These are phyloP conservation scores for Yarrowia sp. DNA, from an alignment of 805 yeast genomes.

Conservation along the genomic window DNA sequence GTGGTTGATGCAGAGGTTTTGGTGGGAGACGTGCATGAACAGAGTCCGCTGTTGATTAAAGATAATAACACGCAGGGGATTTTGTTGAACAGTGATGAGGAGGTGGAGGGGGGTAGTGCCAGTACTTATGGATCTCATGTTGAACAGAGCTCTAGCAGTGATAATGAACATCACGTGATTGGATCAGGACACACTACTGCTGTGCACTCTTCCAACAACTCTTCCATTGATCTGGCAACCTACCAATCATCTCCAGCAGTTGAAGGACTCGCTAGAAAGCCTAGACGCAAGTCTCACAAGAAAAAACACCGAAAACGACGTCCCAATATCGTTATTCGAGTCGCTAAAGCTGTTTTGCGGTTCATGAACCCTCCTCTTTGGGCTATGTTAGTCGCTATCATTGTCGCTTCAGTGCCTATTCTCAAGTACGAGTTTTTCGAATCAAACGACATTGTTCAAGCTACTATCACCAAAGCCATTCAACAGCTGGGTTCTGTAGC, in stretches of 20 bases:
- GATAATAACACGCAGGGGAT: background rate
- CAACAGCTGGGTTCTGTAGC: slow-evolving; percentile 57
- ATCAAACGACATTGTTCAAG: slow-evolving; percentile 47
- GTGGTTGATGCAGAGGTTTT: background rate
- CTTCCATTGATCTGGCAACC: background rate
- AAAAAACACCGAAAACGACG: background rate
- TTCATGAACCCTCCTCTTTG: slow-evolving; percentile 66
- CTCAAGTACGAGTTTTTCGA: slow-evolving; percentile 49
- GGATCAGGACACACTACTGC: slow-evolving; percentile 6
- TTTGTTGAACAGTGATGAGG: slow-evolving; percentile 5
- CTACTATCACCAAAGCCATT: slow-evolving; percentile 54
- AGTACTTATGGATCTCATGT: background rate
- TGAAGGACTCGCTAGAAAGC: background rate
- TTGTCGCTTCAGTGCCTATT: slow-evolving; percentile 57
- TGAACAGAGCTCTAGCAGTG: background rate
- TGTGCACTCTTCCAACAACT: background rate
- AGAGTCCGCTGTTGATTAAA: background rate
- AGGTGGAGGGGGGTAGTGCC: background rate
- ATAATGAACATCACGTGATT: background rate
- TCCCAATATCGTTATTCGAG: background rate
- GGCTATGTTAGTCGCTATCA: slow-evolving; percentile 58
- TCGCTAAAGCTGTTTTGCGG: slow-evolving; percentile 26
- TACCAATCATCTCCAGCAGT: slow-evolving; percentile 7
- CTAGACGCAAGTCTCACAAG: background rate
- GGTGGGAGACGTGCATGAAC: background rate